These are phyloP conservation scores for Exophiala sp. DNA, from an alignment of 2,329 filamentous ascomycete genomes.

Conservation along the genomic window DNA sequence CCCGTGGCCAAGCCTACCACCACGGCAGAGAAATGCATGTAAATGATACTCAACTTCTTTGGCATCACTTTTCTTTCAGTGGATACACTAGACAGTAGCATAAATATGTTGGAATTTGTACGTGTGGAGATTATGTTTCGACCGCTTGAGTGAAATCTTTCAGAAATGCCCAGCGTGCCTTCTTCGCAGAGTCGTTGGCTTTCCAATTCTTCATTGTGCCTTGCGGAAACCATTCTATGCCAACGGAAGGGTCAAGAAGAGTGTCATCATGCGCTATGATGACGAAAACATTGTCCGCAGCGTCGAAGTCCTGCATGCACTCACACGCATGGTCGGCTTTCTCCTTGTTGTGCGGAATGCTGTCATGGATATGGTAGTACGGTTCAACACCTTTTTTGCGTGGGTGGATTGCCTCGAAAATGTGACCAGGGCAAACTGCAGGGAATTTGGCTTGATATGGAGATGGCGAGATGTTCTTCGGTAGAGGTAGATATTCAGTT, in stretches of 20 bases:
- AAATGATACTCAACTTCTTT: too few species aligned
- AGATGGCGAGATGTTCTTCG: conserved; percentile 19
- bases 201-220: conserved; percentile 15
- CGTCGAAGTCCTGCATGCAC: conserved; percentile 30
- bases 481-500: conserved; percentile 30
- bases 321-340: conserved; percentile 25
- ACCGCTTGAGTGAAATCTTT: conserved; percentile 11
- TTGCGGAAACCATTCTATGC: conserved; percentile 22
- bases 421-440: conserved; percentile 27
- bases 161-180: conserved; percentile 13
- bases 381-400: conserved; percentile 18
- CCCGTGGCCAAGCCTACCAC: too few species aligned
- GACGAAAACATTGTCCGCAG: conserved; percentile 30
- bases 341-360: conserved; percentile 27
- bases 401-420: conserved; percentile 29
- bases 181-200: conserved; percentile 1
- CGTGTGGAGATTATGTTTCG: background rate
- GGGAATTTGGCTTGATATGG: conserved; percentile 5
- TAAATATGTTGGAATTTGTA: background rate
- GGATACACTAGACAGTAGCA: background rate
- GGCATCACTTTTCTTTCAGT: background rate
- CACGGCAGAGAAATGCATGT: too few species aligned
- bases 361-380: conserved; percentile 23
- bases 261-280: conserved; percentile 31
- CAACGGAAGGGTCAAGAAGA: conserved; percentile 26